phyloP scores from a whole-genome alignment of 2,329 filamentous ascomycete species.

The Epicoccum sorghinum region DNA sequence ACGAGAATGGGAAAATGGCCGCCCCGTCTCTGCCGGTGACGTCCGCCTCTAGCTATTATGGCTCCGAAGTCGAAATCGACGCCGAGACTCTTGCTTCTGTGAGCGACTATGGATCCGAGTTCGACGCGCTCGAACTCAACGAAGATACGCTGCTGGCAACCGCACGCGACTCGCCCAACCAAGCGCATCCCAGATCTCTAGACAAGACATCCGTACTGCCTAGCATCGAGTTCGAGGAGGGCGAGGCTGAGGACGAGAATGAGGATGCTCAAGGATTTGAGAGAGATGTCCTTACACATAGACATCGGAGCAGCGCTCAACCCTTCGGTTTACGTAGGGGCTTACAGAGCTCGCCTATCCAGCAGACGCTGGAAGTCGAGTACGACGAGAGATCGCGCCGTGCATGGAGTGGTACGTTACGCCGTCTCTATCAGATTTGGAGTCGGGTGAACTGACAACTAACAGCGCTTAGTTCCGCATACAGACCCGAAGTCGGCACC shows the following conservation, averaged over 20 bases:
- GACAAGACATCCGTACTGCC: constrained; percentile 21
- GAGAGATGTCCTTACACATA: constrained; percentile 54
- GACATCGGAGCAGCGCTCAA: constrained; percentile 2
- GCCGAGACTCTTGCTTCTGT: constrained; percentile 46
- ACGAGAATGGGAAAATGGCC: constrained; percentile 37
- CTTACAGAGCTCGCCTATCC: constrained; percentile 28
- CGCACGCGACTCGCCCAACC: constrained; percentile 18
- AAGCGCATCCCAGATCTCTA: background rate
- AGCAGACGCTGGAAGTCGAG: constrained; percentile 50
- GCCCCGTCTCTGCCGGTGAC: constrained; percentile 16
- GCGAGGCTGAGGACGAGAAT: constrained; percentile 28
- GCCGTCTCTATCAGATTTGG: background rate
- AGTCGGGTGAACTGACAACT: constrained; percentile 44
- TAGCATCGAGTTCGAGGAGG: constrained; percentile 32
- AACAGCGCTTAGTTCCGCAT: constrained; percentile 46
- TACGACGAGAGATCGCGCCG: constrained; percentile 48
- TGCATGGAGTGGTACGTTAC: constrained; percentile 41
- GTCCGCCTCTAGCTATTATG: constrained; percentile 61
- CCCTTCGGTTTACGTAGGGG: constrained; percentile 1
- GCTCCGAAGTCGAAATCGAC: constrained; percentile 61
- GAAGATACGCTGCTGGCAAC: constrained; percentile 19
- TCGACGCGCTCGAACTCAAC: constrained; percentile 46
- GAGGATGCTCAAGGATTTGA: constrained; percentile 13
- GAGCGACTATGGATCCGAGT: constrained; percentile 71
- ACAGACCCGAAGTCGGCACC: constrained; percentile 22